phyloP scores from a whole-genome alignment of 352 stramenopile genomes.

The Phytophthora citrophthora region DNA sequence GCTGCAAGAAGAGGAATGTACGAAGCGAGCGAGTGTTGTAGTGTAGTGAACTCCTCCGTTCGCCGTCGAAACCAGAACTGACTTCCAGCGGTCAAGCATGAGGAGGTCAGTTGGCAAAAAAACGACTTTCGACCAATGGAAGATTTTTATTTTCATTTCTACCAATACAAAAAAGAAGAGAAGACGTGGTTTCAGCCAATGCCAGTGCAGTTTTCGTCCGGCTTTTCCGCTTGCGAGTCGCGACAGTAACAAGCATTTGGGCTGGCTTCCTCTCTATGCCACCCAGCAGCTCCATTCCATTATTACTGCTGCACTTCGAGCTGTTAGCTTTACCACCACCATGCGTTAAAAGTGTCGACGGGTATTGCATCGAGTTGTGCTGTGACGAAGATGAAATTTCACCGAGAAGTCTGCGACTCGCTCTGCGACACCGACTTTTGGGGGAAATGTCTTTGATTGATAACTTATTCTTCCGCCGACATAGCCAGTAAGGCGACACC shows the following conservation, averaged over 20 bases:
- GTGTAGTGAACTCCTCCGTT: constrained; percentile 10
- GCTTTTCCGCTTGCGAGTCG: background rate
- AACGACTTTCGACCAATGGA: constrained; percentile 9
- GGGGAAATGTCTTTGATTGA: background rate
- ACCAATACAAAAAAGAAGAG: background rate
- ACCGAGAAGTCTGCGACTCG: constrained; percentile 3
- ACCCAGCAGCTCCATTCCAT: background rate
- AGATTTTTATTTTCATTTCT: background rate
- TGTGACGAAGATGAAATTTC: background rate
- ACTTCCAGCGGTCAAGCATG: constrained; percentile 29
- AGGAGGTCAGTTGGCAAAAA: constrained; percentile 21
- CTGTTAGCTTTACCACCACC: background rate
- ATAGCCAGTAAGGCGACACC: background rate
- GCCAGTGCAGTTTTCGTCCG: background rate
- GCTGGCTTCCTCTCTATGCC: constrained; percentile 3
- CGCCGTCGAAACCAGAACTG: constrained; percentile 70
- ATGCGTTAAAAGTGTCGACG: background rate
- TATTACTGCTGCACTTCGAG: too few relatives aligned
- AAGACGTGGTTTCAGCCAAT: constrained; percentile 11
- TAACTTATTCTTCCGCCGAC: constrained; percentile 19
- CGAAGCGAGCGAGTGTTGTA: too few relatives aligned
- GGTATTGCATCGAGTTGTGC: background rate
- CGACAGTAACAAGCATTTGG: background rate
- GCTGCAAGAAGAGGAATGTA: constrained; percentile 3
- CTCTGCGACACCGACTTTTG: constrained; percentile 4